These are phyloP conservation scores for Ceratocystis huliohia DNA, from an alignment of 2,329 filamentous ascomycete species.

Conservation along the genomic window DNA sequence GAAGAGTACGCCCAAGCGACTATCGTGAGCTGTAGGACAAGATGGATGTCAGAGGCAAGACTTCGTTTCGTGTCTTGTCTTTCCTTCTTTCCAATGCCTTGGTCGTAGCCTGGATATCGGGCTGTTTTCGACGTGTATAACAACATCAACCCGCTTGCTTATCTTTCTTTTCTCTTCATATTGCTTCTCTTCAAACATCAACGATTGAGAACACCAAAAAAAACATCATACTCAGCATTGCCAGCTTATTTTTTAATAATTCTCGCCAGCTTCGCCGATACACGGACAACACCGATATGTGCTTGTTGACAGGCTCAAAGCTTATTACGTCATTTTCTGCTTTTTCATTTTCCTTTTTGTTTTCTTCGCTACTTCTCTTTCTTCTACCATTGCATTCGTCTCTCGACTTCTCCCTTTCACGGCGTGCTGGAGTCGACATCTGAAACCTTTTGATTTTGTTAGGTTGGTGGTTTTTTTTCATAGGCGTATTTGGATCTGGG, in stretches of 20 bases:
- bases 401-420: not conserved
- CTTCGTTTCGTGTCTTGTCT: not conserved
- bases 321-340: not conserved
- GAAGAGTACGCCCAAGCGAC: conserved; percentile 73
- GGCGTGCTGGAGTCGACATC: not conserved
- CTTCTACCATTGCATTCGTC: not conserved
- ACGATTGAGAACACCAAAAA: not conserved
- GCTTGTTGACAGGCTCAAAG: not conserved
- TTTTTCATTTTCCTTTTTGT: not conserved
- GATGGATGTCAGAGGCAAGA: not conserved
- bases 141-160: not conserved
- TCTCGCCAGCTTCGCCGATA: too few relatives aligned
- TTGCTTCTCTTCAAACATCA: not conserved
- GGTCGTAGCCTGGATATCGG: not conserved
- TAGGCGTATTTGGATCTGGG: conserved; percentile 1
- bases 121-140: not conserved
- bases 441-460: not conserved
- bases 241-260: too few relatives aligned
- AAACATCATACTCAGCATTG: not conserved
- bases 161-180: not conserved
- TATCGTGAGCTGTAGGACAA: conserved; percentile 63
- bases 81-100: not conserved
- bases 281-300: too few relatives aligned
- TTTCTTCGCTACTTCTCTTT: not conserved
- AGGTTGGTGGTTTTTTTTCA: not conserved